Base-by-base conservation (phyloP, 306 rosid genomes). In the Gleditsia sinensis region DNA sequence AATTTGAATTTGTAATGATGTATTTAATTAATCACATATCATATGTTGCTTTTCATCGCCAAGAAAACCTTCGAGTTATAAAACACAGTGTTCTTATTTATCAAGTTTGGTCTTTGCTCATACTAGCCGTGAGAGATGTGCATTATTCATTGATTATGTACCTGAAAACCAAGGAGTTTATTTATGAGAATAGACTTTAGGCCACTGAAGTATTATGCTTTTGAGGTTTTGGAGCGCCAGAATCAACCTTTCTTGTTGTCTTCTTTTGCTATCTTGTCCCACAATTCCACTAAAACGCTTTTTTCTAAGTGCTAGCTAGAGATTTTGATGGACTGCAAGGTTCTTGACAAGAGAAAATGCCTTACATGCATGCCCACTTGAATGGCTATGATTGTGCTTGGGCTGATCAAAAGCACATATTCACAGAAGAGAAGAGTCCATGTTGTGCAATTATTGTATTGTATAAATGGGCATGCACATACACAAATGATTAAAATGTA, bases 251-350 rank as follows among this genome's bases (percentile, higher is more conserved):
- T 28, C n/a, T 37, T 70, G 20, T 77, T 23, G 73, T 71, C 57
- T 27, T 63, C 28, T 37, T 63, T 62, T 24, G 51, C 32, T 28
- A 28, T 2, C 32, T 64, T 40, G 57, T 42, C 68, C 68, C 72
- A 68, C 43, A 57, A 45, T 25, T 79, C 70, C 75, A 56, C 70
- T 56, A 24, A 79, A 64, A 72, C 56, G 20, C 51, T 36, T 73
- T 25, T 57, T 73, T 16, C 17, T n/a, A 19, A 8, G 11, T 57
- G 75, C 72, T 79, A n/a, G n/a, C n/a, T n/a, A n/a, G n/a, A 12
- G 69, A 19, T 13, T 72, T 21, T 73, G 77, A 60, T 10, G 50
- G 48, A 46, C 32, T n/a, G n/a, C n/a, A n/a, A n/a, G n/a, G n/a
- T n/a, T n/a, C n/a, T n/a, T 32, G 34, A 34, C 24, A 72, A 1